Base-by-base conservation (phyloP, 108 stramenopile species). In the Cylindrotheca closterium region DNA sequence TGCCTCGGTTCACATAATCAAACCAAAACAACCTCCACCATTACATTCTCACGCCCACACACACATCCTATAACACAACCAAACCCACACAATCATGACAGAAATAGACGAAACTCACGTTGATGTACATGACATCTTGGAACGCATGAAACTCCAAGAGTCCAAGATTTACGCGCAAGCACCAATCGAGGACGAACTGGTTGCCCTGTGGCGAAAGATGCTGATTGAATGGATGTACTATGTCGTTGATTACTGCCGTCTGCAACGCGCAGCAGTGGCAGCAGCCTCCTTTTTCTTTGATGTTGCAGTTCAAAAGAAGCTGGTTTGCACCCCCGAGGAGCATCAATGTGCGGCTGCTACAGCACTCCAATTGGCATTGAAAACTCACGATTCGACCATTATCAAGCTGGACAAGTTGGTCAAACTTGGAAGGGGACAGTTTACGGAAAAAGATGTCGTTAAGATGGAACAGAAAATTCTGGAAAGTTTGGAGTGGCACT, bases 261-360 rank as follows among this genome's bases (percentile, higher is more conserved):
- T 83, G 18, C 70, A 79, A 52, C 60, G 78, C 42, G 77, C 79
- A 32, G 51, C 82, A 23, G 82, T 83, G 0, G 63, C 70, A 19
- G 61, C 74, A 22, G 73, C 82, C 2, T 45, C 70, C 31, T 67
- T 63, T 24, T 83, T 79, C 28, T 67, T 81, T 63, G 82, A 81
- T 70, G 58, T 73, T 17, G 63, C 58, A 24, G 63, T 73, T 33
- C 45, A 68, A 17, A 45, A 52, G 22, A 63, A 56, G 0, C 30
- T 81, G 15, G 47, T 77, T n/a, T 31, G 63, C 27, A 62, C 84
- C 22, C 61, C 69, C 19, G 55, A 77, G 27, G 76, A 74, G 3
- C 84, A 71, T 62, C 79, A 85, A 30, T 63, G 83, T 1, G 79
- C 70, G 22, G 82, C 76, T 7, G 79, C 84, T 30, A 85, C 83